Percentiles rank a stretch among this genome's conserved stretches.
phyloP scores from a whole-genome alignment of 805 yeast species.

The Nakazawaea wickerhamii region DNA sequence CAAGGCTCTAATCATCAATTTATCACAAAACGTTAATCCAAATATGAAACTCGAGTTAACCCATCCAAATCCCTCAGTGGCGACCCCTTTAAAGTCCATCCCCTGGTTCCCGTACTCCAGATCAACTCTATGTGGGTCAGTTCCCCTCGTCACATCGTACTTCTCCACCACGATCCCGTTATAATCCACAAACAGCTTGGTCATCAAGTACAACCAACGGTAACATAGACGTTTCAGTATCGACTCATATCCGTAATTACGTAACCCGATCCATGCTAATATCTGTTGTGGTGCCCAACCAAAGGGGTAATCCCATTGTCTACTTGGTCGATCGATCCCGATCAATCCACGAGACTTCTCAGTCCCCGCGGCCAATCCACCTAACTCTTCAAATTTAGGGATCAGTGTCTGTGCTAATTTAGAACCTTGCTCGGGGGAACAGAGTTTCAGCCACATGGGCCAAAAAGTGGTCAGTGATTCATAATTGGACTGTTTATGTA shows the following conservation, averaged over 20 bases:
- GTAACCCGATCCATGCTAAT: constrained; percentile 84
- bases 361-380: constrained; percentile 88
- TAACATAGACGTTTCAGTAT: constrained; percentile 69
- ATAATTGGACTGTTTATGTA: constrained; percentile 50
- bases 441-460: constrained; percentile 82
- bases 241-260: constrained; percentile 60
- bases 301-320: constrained; percentile 98
- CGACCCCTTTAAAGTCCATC: constrained; percentile 84
- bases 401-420: constrained; percentile 52
- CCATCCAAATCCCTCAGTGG: constrained; percentile 98
- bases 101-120: constrained; percentile 99
- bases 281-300: constrained; percentile 99
- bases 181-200: constrained; percentile 83
- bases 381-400: constrained; percentile 71
- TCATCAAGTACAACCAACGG: constrained; percentile 88
- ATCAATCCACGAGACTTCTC: constrained; percentile 66
- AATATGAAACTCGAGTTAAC: constrained; percentile 81
- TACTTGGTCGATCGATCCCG: constrained; percentile 65
- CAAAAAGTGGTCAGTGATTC: constrained; percentile 89
- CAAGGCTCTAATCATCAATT: constrained; percentile 66
- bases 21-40: constrained; percentile 63
- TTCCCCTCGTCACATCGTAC: constrained; percentile 79
- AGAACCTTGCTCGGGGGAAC: constrained; percentile 63
- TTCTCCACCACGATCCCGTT: constrained; percentile 95
- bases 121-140: constrained; percentile 84